Base-by-base conservation (phyloP, 208 protist genomes). In the Trypanosoma cruzi region DNA sequence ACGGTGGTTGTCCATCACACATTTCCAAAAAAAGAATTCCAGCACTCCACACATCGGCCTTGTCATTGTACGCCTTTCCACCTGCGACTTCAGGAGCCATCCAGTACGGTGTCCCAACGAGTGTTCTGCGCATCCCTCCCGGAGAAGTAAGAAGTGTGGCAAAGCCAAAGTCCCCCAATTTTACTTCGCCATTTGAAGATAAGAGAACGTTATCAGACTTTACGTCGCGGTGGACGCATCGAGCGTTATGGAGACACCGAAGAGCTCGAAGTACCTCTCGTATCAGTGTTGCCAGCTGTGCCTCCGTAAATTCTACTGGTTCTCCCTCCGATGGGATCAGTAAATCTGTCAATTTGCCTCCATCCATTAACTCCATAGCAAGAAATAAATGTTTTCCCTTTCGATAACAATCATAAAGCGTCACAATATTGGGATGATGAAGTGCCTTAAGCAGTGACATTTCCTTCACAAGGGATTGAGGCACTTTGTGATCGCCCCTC, bases 61-160 rank as follows among this genome's bases (percentile, higher is more conserved):
- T 71, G 22, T 34, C 56, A 53, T 79, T 77, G 67, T 93, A 93
- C 22, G 58, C 26, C n/a, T 68, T 60, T 46, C 65, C 67, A 48
- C 80, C 18, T 56, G 87, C 85, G 50, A 93, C 62, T 69, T 93
- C 82, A 18, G 87, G 85, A 20, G 79, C 56, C 85, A 93, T 89
- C 84, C 81, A 88, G 48, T 86, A 90, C 18, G 88, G 88, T n/a
- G 85, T 91, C 28, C 85, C 85, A 37, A 91, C 84, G 24, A 89
- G 59, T 32, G 85, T 82, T 57, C 60, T 57, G 18, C 85, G 63
- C 56, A 79, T 80, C 26, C 54, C 88, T 89, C 58, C 86, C 75
- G 7, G 59, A 29, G 57, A 79, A 79, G 50, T 81, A 81, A 71
- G 84, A 68, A 56, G 68, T 32, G 66, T 89, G 71, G 62, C 87